phyloP scores from a whole-genome alignment of 306 rosid genomes.

The Inga laurina region DNA sequence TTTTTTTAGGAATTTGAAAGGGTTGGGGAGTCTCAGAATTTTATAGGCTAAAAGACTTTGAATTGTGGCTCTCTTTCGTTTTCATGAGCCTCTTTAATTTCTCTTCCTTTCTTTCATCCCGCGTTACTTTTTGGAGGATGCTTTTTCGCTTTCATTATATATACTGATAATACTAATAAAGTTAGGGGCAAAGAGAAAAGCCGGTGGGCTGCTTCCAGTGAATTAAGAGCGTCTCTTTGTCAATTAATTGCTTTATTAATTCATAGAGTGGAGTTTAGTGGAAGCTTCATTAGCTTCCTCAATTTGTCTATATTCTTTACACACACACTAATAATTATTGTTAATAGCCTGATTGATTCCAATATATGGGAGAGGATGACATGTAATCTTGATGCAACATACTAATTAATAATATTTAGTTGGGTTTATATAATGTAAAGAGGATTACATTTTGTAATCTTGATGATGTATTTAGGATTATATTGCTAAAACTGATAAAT shows the following conservation, averaged over 20 bases:
- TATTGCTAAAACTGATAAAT: no score
- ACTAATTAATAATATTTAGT: no score
- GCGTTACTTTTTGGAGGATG: slow-evolving; percentile 30
- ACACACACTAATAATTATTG: no score
- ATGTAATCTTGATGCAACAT: no score
- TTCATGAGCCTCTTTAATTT: slow-evolving; percentile 32
- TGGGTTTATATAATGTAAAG: no score
- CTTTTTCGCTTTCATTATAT: background rate
- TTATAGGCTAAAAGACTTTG: slow-evolving; percentile 53
- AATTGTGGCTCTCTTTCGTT: slow-evolving; percentile 36
- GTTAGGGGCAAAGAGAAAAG: slow-evolving; percentile 40
- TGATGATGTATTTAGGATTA: no score
- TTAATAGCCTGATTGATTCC: no score
- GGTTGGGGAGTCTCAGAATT: slow-evolving; percentile 15
- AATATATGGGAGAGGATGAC: no score
- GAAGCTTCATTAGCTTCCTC: slow-evolving; percentile 24
- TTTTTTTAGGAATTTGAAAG: slow-evolving; percentile 49
- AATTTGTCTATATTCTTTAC: background rate
- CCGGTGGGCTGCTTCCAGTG: slow-evolving; percentile 27
- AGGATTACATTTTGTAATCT: no score
- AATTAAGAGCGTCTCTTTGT: slow-evolving; percentile 9
- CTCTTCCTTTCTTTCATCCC: slow-evolving; percentile 39
- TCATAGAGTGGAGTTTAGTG: background rate
- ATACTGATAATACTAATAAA: background rate
- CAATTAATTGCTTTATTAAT: background rate